Percentiles rank a stretch among this genome's conserved stretches.
phyloP scores from a whole-genome alignment of 352 stramenopile genomes.

The Blastocystis sp. region DNA sequence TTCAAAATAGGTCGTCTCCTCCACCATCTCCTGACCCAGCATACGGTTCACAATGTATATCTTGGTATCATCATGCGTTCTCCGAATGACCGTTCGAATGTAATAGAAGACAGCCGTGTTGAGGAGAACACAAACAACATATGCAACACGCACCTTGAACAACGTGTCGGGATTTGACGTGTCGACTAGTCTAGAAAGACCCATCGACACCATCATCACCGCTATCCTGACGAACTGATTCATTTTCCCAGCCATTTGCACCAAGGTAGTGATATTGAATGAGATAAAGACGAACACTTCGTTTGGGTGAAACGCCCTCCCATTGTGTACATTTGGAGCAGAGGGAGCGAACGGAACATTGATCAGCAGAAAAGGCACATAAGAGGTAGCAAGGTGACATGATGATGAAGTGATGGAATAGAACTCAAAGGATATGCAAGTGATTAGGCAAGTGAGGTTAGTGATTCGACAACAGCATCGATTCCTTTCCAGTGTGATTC shows the following conservation, averaged over 20 bases:
- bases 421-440: neutral
- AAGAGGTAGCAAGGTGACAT: too few species aligned
- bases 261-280: neutral
- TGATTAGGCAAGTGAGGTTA: neutral
- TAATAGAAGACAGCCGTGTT: constrained; percentile 24
- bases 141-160: constrained; percentile 25
- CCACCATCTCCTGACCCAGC: constrained; percentile 1
- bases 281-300: neutral
- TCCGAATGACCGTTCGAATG: constrained; percentile 6
- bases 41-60: constrained; percentile 54
- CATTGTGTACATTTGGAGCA: neutral
- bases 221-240: neutral
- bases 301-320: neutral
- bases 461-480: neutral
- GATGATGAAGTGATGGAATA: neutral
- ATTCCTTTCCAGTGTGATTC: neutral
- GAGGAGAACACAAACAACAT: constrained; percentile 24
- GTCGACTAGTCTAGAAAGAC: constrained; percentile 50
- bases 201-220: constrained; percentile 32
- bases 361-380: neutral
- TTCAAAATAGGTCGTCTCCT: constrained; percentile 55
- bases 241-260: neutral
- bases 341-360: neutral
- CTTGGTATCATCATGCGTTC: constrained; percentile 49
- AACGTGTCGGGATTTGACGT: constrained; percentile 43